phyloP scores from a whole-genome alignment of 345 rosid genomes.

The Citrus inodora region DNA sequence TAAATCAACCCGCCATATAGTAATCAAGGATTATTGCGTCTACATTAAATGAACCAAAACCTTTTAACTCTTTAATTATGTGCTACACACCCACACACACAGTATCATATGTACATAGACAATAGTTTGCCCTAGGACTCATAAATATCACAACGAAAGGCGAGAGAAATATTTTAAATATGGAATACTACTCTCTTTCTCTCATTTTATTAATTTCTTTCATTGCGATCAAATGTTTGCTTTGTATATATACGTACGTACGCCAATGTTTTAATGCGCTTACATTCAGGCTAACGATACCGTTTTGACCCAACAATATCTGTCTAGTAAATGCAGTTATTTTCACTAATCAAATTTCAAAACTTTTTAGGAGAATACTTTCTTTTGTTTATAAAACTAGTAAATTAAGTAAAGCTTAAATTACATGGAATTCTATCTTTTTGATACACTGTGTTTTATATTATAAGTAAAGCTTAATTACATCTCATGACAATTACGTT shows the following conservation, averaged over 20 bases:
- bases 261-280: too few species aligned
- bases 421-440: too few species aligned
- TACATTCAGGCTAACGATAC: neutral
- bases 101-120: too few species aligned
- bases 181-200: neutral
- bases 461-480: too few species aligned
- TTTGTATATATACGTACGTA: neutral
- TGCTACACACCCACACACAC: too few species aligned
- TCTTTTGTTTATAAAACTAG: neutral
- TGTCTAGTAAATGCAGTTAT: neutral
- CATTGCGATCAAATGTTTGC: neutral
- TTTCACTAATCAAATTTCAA: neutral
- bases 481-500: neutral
- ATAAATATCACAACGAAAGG: neutral
- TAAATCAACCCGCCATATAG: neutral
- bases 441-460: too few species aligned
- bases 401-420: neutral
- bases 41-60: neutral
- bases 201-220: neutral
- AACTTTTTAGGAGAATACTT: neutral
- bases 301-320: neutral
- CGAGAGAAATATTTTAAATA: neutral
- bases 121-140: neutral
- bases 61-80: too few species aligned
- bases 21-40: neutral